Percentiles rank a stretch among this genome's conserved stretches.
Conservation (phyloP, 331 rosid genomes). For the Acacia concinna region DNA sequence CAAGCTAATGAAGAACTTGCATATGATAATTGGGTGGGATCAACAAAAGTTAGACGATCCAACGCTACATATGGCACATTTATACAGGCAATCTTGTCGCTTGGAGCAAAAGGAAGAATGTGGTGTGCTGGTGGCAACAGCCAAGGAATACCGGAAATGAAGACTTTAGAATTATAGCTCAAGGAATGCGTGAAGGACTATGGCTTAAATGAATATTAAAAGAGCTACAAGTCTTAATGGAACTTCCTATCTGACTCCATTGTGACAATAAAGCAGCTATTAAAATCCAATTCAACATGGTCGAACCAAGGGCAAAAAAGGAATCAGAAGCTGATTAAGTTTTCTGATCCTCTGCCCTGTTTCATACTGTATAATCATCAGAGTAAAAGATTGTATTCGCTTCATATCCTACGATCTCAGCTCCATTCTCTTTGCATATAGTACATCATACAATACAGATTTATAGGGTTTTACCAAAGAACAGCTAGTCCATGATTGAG, state of each 20-base stretch:
- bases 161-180: neutral
- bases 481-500: neutral
- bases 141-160: neutral
- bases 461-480: neutral
- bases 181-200: neutral
- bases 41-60: neutral
- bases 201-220: neutral
- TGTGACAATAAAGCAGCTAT: neutral
- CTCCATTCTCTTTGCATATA: neutral
- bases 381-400: neutral
- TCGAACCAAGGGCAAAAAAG: neutral
- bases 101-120: neutral
- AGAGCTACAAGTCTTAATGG: neutral
- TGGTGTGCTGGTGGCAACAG: too few species aligned
- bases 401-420: neutral
- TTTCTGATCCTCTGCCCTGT: neutral
- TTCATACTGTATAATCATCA: neutral
- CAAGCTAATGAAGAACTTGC: neutral
- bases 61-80: neutral
- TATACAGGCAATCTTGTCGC: neutral
- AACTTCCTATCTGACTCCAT: neutral
- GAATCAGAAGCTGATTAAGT: neutral
- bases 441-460: neutral
- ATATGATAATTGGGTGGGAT: neutral
- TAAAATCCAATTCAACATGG: neutral